Evolutionary conservation across 495 filamentous ascomycete genomes (phyloP).

Genomic region (Astrothelium subdiscretum): DNA sequence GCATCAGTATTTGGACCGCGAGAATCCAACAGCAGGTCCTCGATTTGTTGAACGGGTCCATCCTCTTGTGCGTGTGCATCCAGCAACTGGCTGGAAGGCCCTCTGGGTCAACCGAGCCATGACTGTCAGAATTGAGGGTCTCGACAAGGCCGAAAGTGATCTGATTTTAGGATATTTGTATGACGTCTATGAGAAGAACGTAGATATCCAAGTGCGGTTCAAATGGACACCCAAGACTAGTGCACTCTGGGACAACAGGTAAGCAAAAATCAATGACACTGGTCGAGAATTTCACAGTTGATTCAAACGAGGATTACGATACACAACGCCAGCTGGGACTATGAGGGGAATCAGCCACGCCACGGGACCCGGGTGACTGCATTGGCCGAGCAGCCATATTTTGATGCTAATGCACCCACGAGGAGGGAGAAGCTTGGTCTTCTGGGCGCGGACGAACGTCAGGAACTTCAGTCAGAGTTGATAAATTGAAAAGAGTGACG

Average conservation of each 20-base stretch:
- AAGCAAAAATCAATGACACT: constrained; percentile 14
- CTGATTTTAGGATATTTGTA: constrained; percentile 55
- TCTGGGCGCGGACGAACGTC: neutral
- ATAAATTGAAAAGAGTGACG: too few species aligned
- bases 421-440: constrained; percentile 47
- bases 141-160: constrained; percentile 55
- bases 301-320: constrained; percentile 44
- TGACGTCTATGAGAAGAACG: constrained; percentile 53
- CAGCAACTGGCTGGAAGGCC: constrained; percentile 59
- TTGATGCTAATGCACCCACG: constrained; percentile 46
- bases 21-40: constrained; percentile 48
- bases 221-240: constrained; percentile 50
- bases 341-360: constrained; percentile 48
- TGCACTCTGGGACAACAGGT: constrained; percentile 56
- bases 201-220: constrained; percentile 58
- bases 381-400: constrained; percentile 56
- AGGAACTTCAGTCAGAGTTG: too few species aligned
- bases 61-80: constrained; percentile 59
- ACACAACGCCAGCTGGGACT: constrained; percentile 58
- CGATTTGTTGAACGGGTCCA: constrained; percentile 54
- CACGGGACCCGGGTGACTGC: constrained; percentile 55
- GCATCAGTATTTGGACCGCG: constrained; percentile 55
- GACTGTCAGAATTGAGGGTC: constrained; percentile 51
- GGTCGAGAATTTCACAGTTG: neutral
- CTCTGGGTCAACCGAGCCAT: constrained; percentile 59